Evolutionary conservation across 2,329 filamentous ascomycete species (phyloP).

Genomic region (Myriosclerotinia scirpicola): DNA sequence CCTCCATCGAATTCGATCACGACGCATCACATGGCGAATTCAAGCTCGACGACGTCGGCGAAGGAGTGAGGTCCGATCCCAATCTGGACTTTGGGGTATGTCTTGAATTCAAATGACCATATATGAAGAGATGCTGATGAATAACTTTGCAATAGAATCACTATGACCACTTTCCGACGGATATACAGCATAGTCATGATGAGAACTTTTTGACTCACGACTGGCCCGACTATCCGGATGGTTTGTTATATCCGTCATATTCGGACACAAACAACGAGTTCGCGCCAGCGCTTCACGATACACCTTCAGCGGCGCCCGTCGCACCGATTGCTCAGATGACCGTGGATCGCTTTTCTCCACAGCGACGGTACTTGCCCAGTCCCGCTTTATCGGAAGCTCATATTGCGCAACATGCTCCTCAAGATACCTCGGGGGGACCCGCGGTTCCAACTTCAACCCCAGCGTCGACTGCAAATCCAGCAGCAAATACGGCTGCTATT

Average conservation of each 20-base stretch:
- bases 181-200: neutral
- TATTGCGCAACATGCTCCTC: conserved; percentile 10
- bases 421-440: too few species aligned
- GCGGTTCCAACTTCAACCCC: neutral
- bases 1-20: conserved; percentile 11
- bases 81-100: conserved; percentile 2
- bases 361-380: conserved; percentile 2
- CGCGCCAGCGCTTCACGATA: neutral
- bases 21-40: neutral
- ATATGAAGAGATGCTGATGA: conserved; percentile 11
- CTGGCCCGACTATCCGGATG: neutral
- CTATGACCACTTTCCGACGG: neutral
- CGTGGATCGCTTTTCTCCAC: neutral
- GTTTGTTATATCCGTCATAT: neutral
- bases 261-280: neutral
- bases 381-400: conserved; percentile 10
- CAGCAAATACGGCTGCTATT: neutral
- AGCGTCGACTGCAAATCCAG: neutral
- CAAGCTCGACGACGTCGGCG: neutral
- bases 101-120: conserved; percentile 1
- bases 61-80: conserved; percentile 12
- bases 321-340: conserved; percentile 3
- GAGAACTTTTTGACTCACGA: neutral
- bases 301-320: neutral
- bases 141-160: neutral